Evolutionary conservation across 129 eudicot species (phyloP).

Genomic region (Pittosporum tobira): DNA sequence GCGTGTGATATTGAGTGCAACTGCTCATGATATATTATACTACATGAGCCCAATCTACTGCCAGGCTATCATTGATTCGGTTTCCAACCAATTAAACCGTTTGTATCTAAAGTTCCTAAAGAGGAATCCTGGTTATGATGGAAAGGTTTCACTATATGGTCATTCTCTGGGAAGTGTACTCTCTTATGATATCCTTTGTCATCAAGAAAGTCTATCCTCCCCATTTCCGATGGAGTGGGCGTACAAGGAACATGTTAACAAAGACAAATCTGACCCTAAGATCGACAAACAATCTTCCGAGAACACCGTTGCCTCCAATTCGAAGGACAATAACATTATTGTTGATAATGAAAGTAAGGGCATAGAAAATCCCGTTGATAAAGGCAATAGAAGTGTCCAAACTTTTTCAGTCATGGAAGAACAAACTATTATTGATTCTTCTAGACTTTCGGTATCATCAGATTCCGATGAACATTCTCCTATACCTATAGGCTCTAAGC

Average conservation of each 20-base stretch:
- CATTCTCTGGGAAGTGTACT: constrained; percentile 98
- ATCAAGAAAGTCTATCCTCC: constrained; percentile 71
- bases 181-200: constrained; percentile 94
- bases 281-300: constrained; percentile 22
- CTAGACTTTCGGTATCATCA: constrained; percentile 21
- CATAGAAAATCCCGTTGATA: constrained; percentile 13
- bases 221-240: constrained; percentile 86
- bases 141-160: constrained; percentile 92
- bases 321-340: constrained; percentile 11
- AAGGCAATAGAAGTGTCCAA: constrained; percentile 5
- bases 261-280: constrained; percentile 23
- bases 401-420: constrained; percentile 17
- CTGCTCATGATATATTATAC: constrained; percentile 92
- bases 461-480: constrained; percentile 24
- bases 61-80: constrained; percentile 94
- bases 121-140: constrained; percentile 97
- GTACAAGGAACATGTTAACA: constrained; percentile 33
- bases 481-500: constrained; percentile 20
- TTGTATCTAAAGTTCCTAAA: constrained; percentile 68
- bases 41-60: constrained; percentile 99
- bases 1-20: constrained; percentile 85
- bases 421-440: constrained; percentile 22
- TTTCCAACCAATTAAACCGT: constrained; percentile 76
- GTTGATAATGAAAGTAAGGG: constrained; percentile 26
- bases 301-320: constrained; percentile 15